Base-by-base conservation (phyloP, 2,329 filamentous ascomycete genomes). In the Fusarium sp. region DNA sequence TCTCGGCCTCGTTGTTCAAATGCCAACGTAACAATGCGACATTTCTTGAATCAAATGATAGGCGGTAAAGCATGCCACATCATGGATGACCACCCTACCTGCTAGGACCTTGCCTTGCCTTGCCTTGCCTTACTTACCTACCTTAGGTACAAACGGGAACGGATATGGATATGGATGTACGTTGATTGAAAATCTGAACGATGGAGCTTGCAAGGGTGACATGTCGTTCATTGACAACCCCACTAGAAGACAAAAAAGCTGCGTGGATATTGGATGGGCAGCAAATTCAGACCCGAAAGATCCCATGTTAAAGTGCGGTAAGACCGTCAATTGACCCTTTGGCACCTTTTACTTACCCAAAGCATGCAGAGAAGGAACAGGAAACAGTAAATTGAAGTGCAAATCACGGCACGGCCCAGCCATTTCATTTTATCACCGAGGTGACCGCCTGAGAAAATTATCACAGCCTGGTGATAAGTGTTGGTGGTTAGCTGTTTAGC, bases 341-440 rank as follows among this genome's bases (percentile, higher is more conserved):
- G 71, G 73, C 62, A 62, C 62, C 48, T 59, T 51, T 62, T 24
- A 26, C 65, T 58, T 70, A 55, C 59, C 67, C 34, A 54, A 62
- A 66, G 63, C 26, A 59, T 56, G 63, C 67, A 11, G 34, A 58
- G 30, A 13, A 28, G 38, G n/a, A 14, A 32, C 26, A 57, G 28
- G 24, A 57, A 57, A 32, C 30, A 57, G 54, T 45, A 57, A 34
- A 34, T 26, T 11, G n/a, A 17, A 47, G n/a, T 32, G 54, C 41
- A 57, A 48, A 51, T 51, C 17, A 52, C 59, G 47, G 48, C 74
- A 75, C 75, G 66, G 73, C 73, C 75, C 75, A 69, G 68, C 66
- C 72, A 74, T 71, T 36, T 78, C 76, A 78, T 78, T 78, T 78
- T 78, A 76, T 78, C 76, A 76, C 76, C 74, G 67, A 75, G 76